Evolutionary conservation across 2,329 filamentous ascomycete genomes (phyloP).

Genomic region (Gnomoniopsis smithogilvyi): DNA sequence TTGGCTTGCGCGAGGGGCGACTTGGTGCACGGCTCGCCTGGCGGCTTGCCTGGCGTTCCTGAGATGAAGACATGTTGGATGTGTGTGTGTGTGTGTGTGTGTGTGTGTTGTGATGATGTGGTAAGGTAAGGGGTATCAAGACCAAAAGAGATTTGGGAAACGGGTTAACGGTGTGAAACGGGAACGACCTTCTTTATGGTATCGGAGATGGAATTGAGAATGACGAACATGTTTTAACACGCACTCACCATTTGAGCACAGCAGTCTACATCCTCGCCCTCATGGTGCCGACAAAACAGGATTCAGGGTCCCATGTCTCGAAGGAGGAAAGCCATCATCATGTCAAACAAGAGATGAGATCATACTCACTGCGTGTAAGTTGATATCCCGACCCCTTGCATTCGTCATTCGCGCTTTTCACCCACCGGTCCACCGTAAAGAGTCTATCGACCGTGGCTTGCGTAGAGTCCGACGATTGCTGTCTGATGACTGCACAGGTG

Average conservation of each 20-base stretch:
- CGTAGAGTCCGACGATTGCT: background rate
- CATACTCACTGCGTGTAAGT: conserved; percentile 9
- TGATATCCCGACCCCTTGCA: background rate
- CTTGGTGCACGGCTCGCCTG: conserved; percentile 1
- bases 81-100: background rate
- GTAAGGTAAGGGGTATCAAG: background rate
- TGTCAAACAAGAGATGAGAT: conserved; percentile 14
- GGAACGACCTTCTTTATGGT: background rate
- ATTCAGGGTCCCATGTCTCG: conserved; percentile 2
- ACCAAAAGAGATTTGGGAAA: background rate
- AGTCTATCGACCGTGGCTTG: too few species aligned
- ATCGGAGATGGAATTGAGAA: background rate
- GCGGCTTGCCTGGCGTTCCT: conserved; percentile 24
- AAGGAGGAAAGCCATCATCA: background rate
- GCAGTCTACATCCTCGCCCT: background rate
- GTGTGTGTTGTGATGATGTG: background rate
- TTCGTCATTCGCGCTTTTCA: conserved; percentile 12
- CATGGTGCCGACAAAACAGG: conserved; percentile 15
- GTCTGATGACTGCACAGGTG: conserved; percentile 14
- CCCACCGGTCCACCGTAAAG: too few species aligned
- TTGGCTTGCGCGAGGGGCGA: conserved; percentile 25
- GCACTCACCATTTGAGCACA: background rate
- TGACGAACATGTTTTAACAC: background rate
- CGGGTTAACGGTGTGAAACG: background rate
- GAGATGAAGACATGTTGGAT: conserved; percentile 27